phyloP scores from a whole-genome alignment of 371 early-diverging fungal genomes.

The Encephalitozoon intestinalis region DNA sequence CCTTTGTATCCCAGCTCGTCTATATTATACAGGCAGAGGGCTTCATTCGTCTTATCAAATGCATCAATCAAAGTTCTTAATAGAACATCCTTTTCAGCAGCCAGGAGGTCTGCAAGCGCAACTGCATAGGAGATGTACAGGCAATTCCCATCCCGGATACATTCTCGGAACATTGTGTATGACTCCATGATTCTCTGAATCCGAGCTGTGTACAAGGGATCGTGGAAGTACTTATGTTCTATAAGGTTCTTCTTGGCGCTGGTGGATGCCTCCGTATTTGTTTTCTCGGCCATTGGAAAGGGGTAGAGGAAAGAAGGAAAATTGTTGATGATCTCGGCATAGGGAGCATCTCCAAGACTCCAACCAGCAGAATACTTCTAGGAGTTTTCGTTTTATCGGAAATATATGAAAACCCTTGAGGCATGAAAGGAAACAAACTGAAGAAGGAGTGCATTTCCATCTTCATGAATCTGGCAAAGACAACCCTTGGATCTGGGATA shows the following conservation, averaged over 20 bases:
- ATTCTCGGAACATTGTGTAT: background rate
- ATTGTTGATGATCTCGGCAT: background rate
- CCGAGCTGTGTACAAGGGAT: background rate
- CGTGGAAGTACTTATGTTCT: background rate
- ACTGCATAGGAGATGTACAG: slow-evolving; percentile 10
- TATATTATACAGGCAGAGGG: background rate
- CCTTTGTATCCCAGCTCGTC: slow-evolving; percentile 9
- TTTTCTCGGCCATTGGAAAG: background rate
- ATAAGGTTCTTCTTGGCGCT: background rate
- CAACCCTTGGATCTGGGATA: slow-evolving; percentile 38
- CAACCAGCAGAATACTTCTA: background rate
- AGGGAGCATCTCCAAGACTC: background rate
- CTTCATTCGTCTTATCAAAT: background rate
- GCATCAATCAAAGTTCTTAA: background rate
- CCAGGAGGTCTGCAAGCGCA: background rate
- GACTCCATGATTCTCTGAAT: background rate
- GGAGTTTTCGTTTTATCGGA: background rate
- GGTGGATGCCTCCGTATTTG: background rate
- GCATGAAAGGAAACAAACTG: background rate
- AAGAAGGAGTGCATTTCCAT: background rate
- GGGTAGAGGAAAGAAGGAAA: background rate
- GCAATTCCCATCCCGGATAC: slow-evolving; percentile 24
- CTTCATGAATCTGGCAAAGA: slow-evolving; percentile 40
- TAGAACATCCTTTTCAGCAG: background rate
- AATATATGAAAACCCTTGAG: background rate